phyloP scores from a whole-genome alignment of 257 asterid species.

The Ilex asprella region DNA sequence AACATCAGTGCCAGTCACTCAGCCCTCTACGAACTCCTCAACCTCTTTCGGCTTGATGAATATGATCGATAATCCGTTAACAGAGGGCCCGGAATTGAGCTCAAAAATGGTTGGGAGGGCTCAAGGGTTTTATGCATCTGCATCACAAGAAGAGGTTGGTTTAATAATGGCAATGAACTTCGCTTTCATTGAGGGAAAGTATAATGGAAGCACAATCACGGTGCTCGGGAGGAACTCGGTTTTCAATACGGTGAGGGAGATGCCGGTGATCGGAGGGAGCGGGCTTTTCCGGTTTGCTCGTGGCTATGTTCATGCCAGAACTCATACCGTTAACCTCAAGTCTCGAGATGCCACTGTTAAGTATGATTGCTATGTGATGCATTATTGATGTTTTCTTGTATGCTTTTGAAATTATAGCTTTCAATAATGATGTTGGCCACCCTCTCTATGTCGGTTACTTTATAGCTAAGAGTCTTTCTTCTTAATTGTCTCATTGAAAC shows the following conservation, averaged over 20 bases:
- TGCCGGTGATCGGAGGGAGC: slow-evolving; percentile 69
- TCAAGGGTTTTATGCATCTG: slow-evolving; percentile 48
- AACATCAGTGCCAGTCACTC: slow-evolving; percentile 21
- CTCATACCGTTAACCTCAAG: slow-evolving; percentile 28
- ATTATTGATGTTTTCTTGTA: slow-evolving; percentile 23
- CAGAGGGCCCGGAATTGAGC: slow-evolving; percentile 33
- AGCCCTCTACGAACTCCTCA: slow-evolving; percentile 3
- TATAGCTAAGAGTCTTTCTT: too few relatives aligned
- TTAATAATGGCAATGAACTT: slow-evolving; percentile 54
- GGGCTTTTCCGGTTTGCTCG: slow-evolving; percentile 61
- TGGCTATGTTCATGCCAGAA: slow-evolving; percentile 56
- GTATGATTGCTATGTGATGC: slow-evolving; percentile 46
- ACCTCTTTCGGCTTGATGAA: slow-evolving; percentile 27
- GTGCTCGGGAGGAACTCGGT: slow-evolving; percentile 51
- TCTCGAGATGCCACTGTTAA: slow-evolving; percentile 58
- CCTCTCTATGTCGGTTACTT: too few relatives aligned
- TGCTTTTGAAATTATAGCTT: too few relatives aligned
- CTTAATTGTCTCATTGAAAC: too few relatives aligned
- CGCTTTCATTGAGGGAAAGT: slow-evolving; percentile 35
- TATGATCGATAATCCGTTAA: slow-evolving; percentile 54
- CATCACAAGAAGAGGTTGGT: slow-evolving; percentile 26
- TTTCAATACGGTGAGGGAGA: slow-evolving; percentile 35
- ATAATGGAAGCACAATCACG: slow-evolving; percentile 49
- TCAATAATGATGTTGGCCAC: too few relatives aligned
- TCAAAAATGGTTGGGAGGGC: slow-evolving; percentile 46